Conservation (phyloP, 306 rosid species). For the Cicer arietinum region DNA sequence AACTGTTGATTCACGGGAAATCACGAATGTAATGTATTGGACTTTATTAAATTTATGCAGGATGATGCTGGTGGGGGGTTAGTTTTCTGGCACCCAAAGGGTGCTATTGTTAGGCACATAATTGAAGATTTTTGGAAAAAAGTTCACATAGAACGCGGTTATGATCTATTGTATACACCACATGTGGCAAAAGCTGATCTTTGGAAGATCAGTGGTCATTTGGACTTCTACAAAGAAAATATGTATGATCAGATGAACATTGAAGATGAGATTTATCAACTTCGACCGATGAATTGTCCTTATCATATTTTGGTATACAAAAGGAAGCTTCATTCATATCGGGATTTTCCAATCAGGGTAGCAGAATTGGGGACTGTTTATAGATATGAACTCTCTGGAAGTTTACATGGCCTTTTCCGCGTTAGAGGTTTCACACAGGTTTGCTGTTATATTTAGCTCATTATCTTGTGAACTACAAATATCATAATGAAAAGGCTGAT, state of each 20-base stretch:
- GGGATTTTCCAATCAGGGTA: conserved; percentile 83
- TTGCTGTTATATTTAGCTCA: conserved; percentile 35
- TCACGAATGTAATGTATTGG: conserved; percentile 38
- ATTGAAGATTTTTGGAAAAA: conserved; percentile 94
- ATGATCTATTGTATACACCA: conserved; percentile 91
- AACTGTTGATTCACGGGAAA: conserved; percentile 38
- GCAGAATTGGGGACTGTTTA: conserved; percentile 98
- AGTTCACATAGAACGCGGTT: conserved; percentile 74
- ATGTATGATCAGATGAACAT: conserved; percentile 95
- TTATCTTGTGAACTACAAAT: conserved; percentile 32
- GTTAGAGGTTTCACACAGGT: conserved; percentile 99
- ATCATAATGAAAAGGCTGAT: conserved; percentile 10
- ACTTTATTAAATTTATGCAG: conserved; percentile 56
- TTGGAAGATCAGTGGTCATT: conserved; percentile 98
- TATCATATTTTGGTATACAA: conserved; percentile 90
- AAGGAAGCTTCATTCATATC: conserved; percentile 90
- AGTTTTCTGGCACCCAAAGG: conserved; percentile 99
- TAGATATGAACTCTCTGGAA: conserved; percentile 95
- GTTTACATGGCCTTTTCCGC: conserved; percentile 96
- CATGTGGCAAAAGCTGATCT: conserved; percentile 98
- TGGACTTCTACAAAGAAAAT: conserved; percentile 88
- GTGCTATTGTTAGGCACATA: conserved; percentile 87
- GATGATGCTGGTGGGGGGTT: conserved; percentile 98
- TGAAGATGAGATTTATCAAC: conserved; percentile 92
- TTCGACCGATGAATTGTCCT: conserved; percentile 99